These are phyloP conservation scores for Nicotiana sylvestris DNA, from an alignment of 257 asterid genomes.

Conservation along the genomic window DNA sequence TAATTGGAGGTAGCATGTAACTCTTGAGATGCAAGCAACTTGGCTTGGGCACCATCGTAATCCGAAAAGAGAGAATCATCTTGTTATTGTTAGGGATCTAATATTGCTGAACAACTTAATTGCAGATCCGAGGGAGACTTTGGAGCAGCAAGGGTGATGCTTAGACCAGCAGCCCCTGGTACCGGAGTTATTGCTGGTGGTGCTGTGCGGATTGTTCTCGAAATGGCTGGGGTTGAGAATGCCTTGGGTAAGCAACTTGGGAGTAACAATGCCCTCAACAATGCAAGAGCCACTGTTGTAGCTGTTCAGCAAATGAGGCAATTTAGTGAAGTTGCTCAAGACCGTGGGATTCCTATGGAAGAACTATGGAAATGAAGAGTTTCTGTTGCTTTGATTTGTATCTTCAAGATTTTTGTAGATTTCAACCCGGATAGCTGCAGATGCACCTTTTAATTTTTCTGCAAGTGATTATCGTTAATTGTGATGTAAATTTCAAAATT, in stretches of 20 bases:
- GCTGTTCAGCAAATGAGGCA: slow-evolving; percentile 87
- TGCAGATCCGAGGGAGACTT: slow-evolving; percentile 72
- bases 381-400: neutral
- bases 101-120: neutral
- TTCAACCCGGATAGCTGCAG: neutral
- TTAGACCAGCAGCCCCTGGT: slow-evolving; percentile 93
- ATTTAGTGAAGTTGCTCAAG: slow-evolving; percentile 77
- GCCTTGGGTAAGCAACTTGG: slow-evolving; percentile 96
- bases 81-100: neutral
- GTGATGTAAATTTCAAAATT: slow-evolving; percentile 5
- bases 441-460: neutral
- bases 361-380: slow-evolving; percentile 79
- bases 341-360: slow-evolving; percentile 97
- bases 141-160: slow-evolving; percentile 97
- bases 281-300: slow-evolving; percentile 87
- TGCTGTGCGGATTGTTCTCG: slow-evolving; percentile 81
- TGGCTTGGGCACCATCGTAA: neutral
- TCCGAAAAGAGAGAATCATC: neutral
- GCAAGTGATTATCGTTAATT: neutral
- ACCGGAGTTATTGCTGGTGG: slow-evolving; percentile 99
- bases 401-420: slow-evolving; percentile 13
- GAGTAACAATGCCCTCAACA: slow-evolving; percentile 89
- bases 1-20: neutral
- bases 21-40: neutral
- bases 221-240: slow-evolving; percentile 88